Evolutionary conservation across 164 flowering plant species (phyloP).

Genomic region (Tetracentron sinense): DNA sequence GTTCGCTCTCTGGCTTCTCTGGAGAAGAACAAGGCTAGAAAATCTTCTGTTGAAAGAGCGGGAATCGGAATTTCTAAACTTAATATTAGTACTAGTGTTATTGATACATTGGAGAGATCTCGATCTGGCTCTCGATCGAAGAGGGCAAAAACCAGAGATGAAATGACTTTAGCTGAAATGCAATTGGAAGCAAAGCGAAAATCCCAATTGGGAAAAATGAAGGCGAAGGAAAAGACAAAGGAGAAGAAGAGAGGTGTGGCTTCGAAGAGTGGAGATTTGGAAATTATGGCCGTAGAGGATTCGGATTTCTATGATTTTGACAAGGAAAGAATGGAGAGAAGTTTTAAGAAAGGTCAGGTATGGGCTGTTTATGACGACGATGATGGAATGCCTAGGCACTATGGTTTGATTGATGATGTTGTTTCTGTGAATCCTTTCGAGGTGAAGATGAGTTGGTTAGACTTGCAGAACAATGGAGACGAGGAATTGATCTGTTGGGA

Average conservation of each 20-base stretch:
- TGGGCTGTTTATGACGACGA: slow-evolving; percentile 86
- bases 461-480: slow-evolving; percentile 48
- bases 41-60: not conserved
- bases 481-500: slow-evolving; percentile 35
- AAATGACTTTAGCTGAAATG: slow-evolving; percentile 74
- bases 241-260: slow-evolving; percentile 6
- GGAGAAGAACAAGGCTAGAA: slow-evolving; percentile 4
- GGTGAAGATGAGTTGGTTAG: slow-evolving; percentile 74
- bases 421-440: slow-evolving; percentile 64
- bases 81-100: slow-evolving; percentile 7
- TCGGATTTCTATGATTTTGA: slow-evolving; percentile 90
- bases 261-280: slow-evolving; percentile 26
- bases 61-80: slow-evolving; percentile 1
- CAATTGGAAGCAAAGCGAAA: slow-evolving; percentile 35
- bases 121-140: slow-evolving; percentile 10
- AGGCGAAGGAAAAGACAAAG: slow-evolving; percentile 17
- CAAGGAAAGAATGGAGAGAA: slow-evolving; percentile 64
- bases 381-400: slow-evolving; percentile 93
- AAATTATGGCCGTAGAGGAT: slow-evolving; percentile 61
- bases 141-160: slow-evolving; percentile 29
- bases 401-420: slow-evolving; percentile 71
- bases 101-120: not conserved
- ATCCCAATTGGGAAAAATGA: slow-evolving; percentile 21
- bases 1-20: not conserved
- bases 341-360: slow-evolving; percentile 78